Base-by-base conservation (phyloP, 306 rosid species). In the Lathyrus tuberosus region DNA sequence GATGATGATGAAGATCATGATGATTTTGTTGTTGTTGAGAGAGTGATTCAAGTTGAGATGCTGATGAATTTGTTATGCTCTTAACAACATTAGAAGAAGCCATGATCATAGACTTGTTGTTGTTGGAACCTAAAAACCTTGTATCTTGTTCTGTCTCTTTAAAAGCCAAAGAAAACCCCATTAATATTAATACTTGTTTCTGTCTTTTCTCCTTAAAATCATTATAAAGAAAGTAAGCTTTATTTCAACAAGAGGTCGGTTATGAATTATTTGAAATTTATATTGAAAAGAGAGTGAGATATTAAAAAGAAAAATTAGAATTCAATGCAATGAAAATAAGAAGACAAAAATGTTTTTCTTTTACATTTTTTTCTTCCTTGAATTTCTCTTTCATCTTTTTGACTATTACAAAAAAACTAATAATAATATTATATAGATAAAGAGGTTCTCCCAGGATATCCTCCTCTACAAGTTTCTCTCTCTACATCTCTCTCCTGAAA, bases 71-170 rank as follows among this genome's bases (percentile, higher is more conserved):
- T 87, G 58, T 76, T 87, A 57, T 75, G 73, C 62, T 79, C 54
- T 89, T 82, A 17, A 79, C 53, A 76, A 62, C 31, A 68, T 67
- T 53, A 2, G 93, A 86, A 4, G 96, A 90, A 81, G 87, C 86
- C 96, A 84, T 87, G 83, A 60, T 78, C 76, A 42, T 64, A 59
- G 35, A 13, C 77, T 57, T 57, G 20, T 35, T 57, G 41, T 57
- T 57, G 6, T 57, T 57, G 12, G 75, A 37, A 51, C 49, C 72
- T 48, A 65, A 65, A 82, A 80, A 38, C 83, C 76, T 72, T 43
- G 58, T 52, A 54, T 78, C 76, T 20, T 75, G 51, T 73, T 18
- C 38, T 42, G 9, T 35, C 40, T 4, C 28, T 26, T 13, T 24
- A 43, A 61, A 57, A 67, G 79, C 72, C 69, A 80, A 72, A 6